These are phyloP conservation scores for Ceratocystis cubensis DNA, from an alignment of 2,329 filamentous ascomycete genomes.

Conservation along the genomic window DNA sequence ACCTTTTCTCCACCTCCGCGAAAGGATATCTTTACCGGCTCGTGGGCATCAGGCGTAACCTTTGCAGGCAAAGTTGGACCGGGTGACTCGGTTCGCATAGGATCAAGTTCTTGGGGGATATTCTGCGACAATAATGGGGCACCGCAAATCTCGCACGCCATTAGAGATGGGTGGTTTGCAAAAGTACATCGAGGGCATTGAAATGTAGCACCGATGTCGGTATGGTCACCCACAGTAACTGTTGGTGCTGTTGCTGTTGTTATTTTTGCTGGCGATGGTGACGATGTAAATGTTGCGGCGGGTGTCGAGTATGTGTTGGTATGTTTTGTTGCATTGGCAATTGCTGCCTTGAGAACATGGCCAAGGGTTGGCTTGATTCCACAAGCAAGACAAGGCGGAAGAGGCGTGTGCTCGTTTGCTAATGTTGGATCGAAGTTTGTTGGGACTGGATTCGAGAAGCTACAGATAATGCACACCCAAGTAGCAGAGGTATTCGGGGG, in stretches of 20 bases:
- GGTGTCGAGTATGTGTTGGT: background rate
- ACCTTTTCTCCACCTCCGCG: conserved; percentile 77
- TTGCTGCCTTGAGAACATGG: conserved; percentile 74
- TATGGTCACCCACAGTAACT: background rate
- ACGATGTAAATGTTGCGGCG: too few relatives aligned
- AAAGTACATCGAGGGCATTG: conserved; percentile 86
- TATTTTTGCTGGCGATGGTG: too few relatives aligned
- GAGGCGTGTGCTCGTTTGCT: conserved; percentile 63
- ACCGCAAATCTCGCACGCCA: conserved; percentile 83
- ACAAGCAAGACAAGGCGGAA: conserved; percentile 82
- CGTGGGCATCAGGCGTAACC: conserved; percentile 42
- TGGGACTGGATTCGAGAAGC: conserved; percentile 83
- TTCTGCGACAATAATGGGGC: conserved; percentile 53
- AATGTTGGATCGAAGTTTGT: conserved; percentile 83
- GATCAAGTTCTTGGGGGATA: conserved; percentile 28
- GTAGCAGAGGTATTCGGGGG: conserved; percentile 48
- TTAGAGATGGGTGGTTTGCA: conserved; percentile 75
- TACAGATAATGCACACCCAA: conserved; percentile 94
- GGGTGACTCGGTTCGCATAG: conserved; percentile 57
- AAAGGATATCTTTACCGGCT: conserved; percentile 85
- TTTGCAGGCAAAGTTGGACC: conserved; percentile 49
- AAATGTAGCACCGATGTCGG: conserved; percentile 28
- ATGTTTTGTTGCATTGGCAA: conserved; percentile 56
- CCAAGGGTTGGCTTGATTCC: conserved; percentile 83
- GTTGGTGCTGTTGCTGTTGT: background rate